Percentiles rank a stretch among this genome's conserved stretches.
These are phyloP conservation scores for Lophiotrema nucula DNA, from an alignment of 495 filamentous ascomycete genomes.

Conservation along the genomic window DNA sequence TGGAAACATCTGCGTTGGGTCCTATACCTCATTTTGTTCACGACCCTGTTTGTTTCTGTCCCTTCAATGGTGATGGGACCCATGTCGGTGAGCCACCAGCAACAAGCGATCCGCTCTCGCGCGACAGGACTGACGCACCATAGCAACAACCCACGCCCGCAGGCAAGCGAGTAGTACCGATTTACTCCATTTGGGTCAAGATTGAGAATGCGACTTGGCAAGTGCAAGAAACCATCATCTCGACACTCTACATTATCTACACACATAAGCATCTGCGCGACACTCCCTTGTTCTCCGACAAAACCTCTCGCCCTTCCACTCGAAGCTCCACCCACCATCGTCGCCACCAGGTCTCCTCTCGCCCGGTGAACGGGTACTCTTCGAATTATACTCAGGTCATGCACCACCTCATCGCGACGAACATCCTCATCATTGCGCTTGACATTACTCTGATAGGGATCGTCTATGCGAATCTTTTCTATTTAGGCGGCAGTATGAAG, in stretches of 20 bases:
- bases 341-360: background rate
- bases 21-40: conserved; percentile 23
- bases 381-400: conserved; percentile 35
- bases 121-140: background rate
- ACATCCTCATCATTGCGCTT: conserved; percentile 27
- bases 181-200: background rate
- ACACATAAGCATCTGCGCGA: conserved; percentile 21
- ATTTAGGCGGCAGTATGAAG: conserved; percentile 9
- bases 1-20: conserved; percentile 1
- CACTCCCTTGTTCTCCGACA: conserved; percentile 18
- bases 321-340: background rate
- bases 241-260: conserved; percentile 5
- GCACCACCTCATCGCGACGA: conserved; percentile 17
- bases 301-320: conserved; percentile 1
- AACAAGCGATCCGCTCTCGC: background rate
- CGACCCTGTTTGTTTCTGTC: conserved; percentile 8
- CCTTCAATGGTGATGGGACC: conserved; percentile 5
- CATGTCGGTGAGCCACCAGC: conserved; percentile 4
- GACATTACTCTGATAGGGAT: conserved; percentile 17
- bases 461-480: conserved; percentile 11
- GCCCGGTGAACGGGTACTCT: background rate
- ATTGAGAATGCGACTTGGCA: background rate
- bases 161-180: background rate
- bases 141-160: background rate
- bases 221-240: conserved; percentile 4